Percentiles rank a stretch among this genome's conserved stretches.
Evolutionary conservation across 768 basidiomycete species (phyloP).

Genomic region (Boletus pseudo-olivaceus): DNA sequence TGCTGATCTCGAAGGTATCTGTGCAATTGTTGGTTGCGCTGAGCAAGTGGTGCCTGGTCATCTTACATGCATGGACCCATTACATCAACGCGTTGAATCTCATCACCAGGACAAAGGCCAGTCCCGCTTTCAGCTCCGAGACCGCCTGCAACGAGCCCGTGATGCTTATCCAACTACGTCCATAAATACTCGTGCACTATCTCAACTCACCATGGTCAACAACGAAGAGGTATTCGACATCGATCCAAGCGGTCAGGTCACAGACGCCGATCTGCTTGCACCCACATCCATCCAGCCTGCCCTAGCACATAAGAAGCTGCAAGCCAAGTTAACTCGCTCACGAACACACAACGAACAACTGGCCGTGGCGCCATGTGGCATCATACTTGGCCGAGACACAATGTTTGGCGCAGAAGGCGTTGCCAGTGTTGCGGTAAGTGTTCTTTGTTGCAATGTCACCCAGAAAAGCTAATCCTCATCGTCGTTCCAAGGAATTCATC

Average conservation of each 20-base stretch:
- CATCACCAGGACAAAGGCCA: background rate
- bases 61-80: background rate
- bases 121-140: conserved; percentile 2
- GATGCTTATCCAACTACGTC: no score
- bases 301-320: background rate
- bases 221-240: background rate
- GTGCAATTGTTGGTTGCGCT: background rate
- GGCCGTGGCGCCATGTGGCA: background rate
- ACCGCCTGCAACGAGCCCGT: background rate
- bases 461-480: no score
- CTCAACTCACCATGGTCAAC: background rate
- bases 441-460: no score
- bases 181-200: background rate
- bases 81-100: background rate
- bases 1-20: rapidly evolving
- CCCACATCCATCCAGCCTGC: no score
- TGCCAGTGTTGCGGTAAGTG: background rate
- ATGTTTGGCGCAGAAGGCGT: conserved; percentile 8
- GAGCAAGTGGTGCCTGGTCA: background rate
- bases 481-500: conserved; percentile 2
- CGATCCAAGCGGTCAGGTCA: background rate
- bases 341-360: conserved; percentile 5
- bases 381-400: background rate
- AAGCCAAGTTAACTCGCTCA: background rate
- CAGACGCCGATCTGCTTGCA: no score